Conservation (phyloP, 2,329 filamentous ascomycete genomes). For the Colletotrichum sp. region DNA sequence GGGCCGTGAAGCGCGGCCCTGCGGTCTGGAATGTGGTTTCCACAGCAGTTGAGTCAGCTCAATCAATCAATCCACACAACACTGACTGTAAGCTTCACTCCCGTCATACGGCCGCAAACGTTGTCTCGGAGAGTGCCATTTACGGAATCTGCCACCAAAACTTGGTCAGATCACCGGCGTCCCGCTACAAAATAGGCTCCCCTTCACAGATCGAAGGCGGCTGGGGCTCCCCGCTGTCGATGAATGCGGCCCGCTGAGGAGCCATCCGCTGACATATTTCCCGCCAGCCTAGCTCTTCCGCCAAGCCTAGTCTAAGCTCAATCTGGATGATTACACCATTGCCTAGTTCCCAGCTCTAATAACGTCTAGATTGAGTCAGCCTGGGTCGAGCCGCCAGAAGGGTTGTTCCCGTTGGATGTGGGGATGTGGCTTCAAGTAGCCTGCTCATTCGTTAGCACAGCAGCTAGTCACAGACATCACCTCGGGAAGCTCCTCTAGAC, state of each 20-base stretch:
- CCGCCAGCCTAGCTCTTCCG: not conserved
- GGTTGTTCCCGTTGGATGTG: conserved; percentile 9
- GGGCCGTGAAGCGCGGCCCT: not conserved
- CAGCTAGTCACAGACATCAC: not conserved
- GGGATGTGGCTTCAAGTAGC: not conserved
- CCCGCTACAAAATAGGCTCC: not conserved
- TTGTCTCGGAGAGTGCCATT: conserved; percentile 4
- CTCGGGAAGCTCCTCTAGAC: not conserved
- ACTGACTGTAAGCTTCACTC: not conserved
- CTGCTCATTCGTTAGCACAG: not conserved
- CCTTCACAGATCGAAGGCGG: not conserved
- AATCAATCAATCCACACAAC: not conserved
- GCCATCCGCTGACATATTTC: not conserved
- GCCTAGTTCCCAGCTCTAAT: not conserved
- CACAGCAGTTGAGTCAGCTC: not conserved
- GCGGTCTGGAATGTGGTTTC: not conserved
- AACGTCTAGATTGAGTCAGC: not conserved
- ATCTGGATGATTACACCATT: not conserved
- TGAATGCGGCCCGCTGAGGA: conserved; percentile 8
- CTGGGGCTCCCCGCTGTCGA: not conserved
- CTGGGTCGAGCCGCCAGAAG: not conserved
- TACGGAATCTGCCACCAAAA: not conserved
- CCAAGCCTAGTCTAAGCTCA: not conserved
- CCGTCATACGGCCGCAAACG: conserved; percentile 12
- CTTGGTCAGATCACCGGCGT: not conserved